Evolutionary conservation across 1,139 yeast species (phyloP).

Genomic region (Taphrina wiesneri): DNA sequence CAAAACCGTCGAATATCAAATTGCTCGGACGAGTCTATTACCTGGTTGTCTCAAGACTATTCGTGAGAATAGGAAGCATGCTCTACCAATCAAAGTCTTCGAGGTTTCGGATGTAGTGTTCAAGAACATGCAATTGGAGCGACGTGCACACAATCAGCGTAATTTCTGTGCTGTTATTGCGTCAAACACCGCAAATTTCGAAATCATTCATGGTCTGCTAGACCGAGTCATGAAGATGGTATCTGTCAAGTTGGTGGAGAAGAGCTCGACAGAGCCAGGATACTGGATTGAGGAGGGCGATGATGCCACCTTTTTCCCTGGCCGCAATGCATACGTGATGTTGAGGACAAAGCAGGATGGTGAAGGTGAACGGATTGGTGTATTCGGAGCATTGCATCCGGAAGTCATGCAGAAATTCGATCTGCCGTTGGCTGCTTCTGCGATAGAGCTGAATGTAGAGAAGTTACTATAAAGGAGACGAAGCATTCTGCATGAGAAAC

Average conservation of each 20-base stretch:
- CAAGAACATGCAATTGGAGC: slow-evolving; percentile 75
- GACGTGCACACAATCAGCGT: slow-evolving; percentile 89
- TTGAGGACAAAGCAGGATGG: slow-evolving; percentile 60
- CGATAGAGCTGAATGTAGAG: slow-evolving; percentile 87
- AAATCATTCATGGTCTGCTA: slow-evolving; percentile 86
- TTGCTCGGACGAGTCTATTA: slow-evolving; percentile 87
- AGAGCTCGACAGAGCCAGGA: slow-evolving; percentile 61
- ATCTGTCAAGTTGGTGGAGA: slow-evolving; percentile 55
- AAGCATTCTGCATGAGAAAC: neutral
- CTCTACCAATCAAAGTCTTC: slow-evolving; percentile 90
- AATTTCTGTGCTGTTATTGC: slow-evolving; percentile 93
- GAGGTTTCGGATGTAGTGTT: slow-evolving; percentile 94
- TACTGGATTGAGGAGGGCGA: slow-evolving; percentile 56
- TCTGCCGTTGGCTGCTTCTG: slow-evolving; percentile 87
- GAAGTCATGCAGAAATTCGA: slow-evolving; percentile 84
- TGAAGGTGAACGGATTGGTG: slow-evolving; percentile 58
- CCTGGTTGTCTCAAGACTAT: slow-evolving; percentile 96
- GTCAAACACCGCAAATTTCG: slow-evolving; percentile 94
- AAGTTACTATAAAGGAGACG: slow-evolving; percentile 59
- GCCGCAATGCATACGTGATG: slow-evolving; percentile 88
- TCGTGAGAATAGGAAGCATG: slow-evolving; percentile 92
- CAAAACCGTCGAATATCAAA: slow-evolving; percentile 94
- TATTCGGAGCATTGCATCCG: slow-evolving; percentile 93
- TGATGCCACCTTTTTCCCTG: slow-evolving; percentile 84
- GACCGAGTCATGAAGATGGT: slow-evolving; percentile 96